phyloP scores from a whole-genome alignment of 305 asterid genomes.

The Solanum hybrid region DNA sequence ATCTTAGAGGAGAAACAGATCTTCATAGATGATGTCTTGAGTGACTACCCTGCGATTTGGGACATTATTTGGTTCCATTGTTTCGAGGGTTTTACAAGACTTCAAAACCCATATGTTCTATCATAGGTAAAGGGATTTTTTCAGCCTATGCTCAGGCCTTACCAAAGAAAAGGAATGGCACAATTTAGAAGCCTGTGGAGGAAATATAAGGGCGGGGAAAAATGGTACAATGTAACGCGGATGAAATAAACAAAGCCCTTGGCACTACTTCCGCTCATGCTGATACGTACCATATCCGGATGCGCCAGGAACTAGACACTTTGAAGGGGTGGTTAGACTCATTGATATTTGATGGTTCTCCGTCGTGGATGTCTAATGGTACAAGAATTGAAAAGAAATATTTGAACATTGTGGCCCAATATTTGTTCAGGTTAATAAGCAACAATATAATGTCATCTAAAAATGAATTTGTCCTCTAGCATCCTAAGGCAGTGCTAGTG shows the following conservation, averaged over 20 bases:
- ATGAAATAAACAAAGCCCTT: too few species aligned
- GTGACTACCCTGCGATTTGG: background rate
- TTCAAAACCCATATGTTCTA: background rate
- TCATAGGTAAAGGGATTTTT: background rate
- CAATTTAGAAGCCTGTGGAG: background rate
- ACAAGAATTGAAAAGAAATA: background rate
- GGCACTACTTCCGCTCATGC: background rate
- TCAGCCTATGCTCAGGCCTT: background rate
- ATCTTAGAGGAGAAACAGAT: too few species aligned
- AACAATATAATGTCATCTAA: too few species aligned
- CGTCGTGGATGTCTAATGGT: rapidly evolving
- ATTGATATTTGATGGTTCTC: background rate
- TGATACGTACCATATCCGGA: background rate
- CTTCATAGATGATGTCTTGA: background rate
- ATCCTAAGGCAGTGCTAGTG: too few species aligned
- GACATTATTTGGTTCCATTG: background rate
- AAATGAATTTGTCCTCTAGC: too few species aligned
- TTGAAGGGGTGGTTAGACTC: background rate
- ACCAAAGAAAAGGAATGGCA: background rate
- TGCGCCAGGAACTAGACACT: background rate
- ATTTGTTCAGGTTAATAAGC: background rate
- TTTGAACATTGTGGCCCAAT: background rate
- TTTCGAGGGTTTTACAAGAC: background rate
- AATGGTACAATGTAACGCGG: too few species aligned
- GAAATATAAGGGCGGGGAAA: background rate